Conservation (phyloP, 2,329 filamentous ascomycete species). For the Coniochaeta sp. region DNA sequence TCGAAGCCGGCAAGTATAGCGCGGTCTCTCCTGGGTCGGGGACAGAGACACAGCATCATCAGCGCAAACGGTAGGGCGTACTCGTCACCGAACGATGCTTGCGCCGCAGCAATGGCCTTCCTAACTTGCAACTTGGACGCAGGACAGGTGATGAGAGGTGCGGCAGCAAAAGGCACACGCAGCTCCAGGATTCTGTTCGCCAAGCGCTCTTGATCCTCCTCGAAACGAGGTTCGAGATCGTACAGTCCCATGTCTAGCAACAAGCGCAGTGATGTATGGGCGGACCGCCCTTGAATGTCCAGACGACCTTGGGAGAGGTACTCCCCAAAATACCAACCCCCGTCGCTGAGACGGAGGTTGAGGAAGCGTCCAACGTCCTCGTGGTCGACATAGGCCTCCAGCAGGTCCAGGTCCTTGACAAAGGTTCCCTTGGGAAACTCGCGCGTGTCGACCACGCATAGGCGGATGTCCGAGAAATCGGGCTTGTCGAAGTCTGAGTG, state of each 20-base stretch:
- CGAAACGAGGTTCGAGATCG: neutral
- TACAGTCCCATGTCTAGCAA: neutral
- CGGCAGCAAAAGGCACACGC: neutral
- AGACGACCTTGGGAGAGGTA: neutral
- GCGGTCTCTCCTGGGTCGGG: neutral
- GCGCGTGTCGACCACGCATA: neutral
- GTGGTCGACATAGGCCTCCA: neutral
- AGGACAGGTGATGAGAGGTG: neutral
- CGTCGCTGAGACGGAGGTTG: neutral
- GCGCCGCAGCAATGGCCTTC: constrained; percentile 1
- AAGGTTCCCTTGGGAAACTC: neutral
- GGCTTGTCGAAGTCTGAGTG: neutral
- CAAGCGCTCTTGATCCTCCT: neutral
- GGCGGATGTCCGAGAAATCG: neutral
- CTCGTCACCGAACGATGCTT: neutral
- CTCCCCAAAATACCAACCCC: neutral
- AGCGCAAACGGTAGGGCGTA: neutral
- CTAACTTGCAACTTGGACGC: neutral
- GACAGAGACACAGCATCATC: constrained; percentile 1
- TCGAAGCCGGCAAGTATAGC: neutral
- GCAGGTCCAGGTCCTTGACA: neutral
- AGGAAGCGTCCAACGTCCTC: neutral
- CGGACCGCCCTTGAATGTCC: neutral
- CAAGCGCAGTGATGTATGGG: neutral
- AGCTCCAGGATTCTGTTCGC: neutral